Evolutionary conservation across 108 stramenopile species (phyloP), one percentile per base, ranked within the genome.

Genomic region (Nannochloropsis gaditana): DNA sequence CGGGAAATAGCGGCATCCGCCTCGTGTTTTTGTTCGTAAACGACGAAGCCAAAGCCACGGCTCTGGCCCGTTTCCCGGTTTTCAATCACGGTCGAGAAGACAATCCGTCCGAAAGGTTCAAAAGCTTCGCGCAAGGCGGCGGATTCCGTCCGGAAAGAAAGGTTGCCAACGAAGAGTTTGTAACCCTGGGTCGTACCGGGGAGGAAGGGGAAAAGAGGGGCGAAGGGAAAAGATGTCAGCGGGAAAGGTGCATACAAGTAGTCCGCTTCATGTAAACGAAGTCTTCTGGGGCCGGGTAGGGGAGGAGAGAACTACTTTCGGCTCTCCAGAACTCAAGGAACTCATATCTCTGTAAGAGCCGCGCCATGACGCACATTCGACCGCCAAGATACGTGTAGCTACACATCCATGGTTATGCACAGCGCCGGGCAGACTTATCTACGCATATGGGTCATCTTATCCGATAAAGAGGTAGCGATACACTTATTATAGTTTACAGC

Each of bases 61-160:
- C 59, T 73, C 59, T 73, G 59, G 59, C 59, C 59, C 4, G 59
- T 73, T 6, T 73, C 59, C 59, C 59, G 59, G 59, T 73, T 73
- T n/a, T 73, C 59, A 2, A 73, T 73, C 4, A 73, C 59, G 59
- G 59, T 73, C 4, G 59, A 73, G 8, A 73, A 73, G 8, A 73
- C 59, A 6, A 73, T 73, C 5, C 59, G 59, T 15, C 59, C 59
- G 8, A 5, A 73, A n/a, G 59, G 59, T n/a, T 73, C 59, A 6
- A 73, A 73, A 6, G 59, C 59, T 15, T 73, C 59, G 8, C 59
- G 59, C 3, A 73, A n/a, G 59, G 59, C 59, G 59, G 59, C 59
- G 5, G 59, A 73, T 73, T 73, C 59, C 15, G 59, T 73, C 19
- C 59, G 1, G 59, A 73, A 73, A n/a, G 59, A 73, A 1, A 73